Percentiles rank a stretch among this genome's conserved stretches.
Evolutionary conservation across 345 rosid genomes (phyloP).

Genomic region (Gossypium anomalum): DNA sequence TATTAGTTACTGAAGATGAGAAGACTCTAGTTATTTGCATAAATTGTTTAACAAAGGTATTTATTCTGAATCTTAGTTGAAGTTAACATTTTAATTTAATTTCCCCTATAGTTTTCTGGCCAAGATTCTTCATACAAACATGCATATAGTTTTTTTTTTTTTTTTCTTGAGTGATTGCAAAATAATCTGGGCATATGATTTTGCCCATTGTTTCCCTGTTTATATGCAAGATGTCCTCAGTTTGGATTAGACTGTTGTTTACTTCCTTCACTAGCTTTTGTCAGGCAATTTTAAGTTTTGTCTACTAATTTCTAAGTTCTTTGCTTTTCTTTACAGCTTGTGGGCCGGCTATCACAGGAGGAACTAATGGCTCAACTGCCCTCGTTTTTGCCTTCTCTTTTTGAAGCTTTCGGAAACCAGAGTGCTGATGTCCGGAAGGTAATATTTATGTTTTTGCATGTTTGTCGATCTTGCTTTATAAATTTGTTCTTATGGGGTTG

Average conservation of each 20-base stretch:
- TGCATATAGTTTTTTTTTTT: background rate
- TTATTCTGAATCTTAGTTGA: background rate
- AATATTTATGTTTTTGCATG: constrained; percentile 12
- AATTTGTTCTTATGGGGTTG: background rate
- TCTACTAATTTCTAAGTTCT: constrained; percentile 9
- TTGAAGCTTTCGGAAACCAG: constrained; percentile 96
- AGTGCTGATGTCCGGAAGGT: constrained; percentile 99
- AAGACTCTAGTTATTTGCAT: constrained; percentile 93
- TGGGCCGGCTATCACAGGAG: constrained; percentile 88
- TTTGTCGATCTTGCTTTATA: background rate
- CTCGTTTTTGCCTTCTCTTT: constrained; percentile 87
- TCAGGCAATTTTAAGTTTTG: background rate
- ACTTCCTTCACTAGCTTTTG: background rate
- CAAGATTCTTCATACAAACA: background rate
- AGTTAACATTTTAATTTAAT: constrained; percentile 7
- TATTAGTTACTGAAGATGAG: constrained; percentile 90
- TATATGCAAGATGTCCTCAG: background rate
- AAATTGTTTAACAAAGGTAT: constrained; percentile 94
- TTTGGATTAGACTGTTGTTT: background rate
- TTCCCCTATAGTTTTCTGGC: background rate
- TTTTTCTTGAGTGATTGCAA: constrained; percentile 1
- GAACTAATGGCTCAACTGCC: constrained; percentile 78
- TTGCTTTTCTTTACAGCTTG: constrained; percentile 55
- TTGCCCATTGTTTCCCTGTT: constrained; percentile 6
- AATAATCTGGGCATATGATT: background rate